Evolutionary conservation across 1,284 basidiomycete species (phyloP).

Genomic region (Ganoderma lingzhi): DNA sequence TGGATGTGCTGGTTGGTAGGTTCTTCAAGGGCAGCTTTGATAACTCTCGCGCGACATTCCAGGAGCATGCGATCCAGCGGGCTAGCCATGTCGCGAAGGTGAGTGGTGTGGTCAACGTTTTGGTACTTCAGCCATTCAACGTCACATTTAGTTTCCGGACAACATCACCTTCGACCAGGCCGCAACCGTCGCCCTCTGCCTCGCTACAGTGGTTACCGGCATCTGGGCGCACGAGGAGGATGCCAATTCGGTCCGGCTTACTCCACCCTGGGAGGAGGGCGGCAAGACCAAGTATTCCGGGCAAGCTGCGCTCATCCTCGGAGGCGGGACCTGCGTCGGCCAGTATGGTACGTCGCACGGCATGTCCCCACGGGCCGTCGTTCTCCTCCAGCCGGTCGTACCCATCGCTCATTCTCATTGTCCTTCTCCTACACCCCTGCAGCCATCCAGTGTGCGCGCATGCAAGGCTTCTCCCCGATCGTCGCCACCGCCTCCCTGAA

Average conservation of each 20-base stretch:
- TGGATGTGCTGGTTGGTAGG: no score
- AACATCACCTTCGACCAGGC: slow-evolving; percentile 42
- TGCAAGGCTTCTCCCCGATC: slow-evolving; percentile 56
- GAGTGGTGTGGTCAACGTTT: neutral
- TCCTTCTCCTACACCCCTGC: neutral
- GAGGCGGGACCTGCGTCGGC: slow-evolving; percentile 46
- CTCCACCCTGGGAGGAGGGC: slow-evolving; percentile 34
- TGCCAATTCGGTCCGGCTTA: slow-evolving; percentile 30
- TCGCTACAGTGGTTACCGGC: slow-evolving; percentile 38
- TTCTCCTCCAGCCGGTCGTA: neutral
- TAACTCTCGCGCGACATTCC: slow-evolving; percentile 36
- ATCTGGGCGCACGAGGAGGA: slow-evolving; percentile 34
- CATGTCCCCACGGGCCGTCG: no score
- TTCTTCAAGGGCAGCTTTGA: neutral
- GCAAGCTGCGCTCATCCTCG: slow-evolving; percentile 46
- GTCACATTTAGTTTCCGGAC: slow-evolving; percentile 36
- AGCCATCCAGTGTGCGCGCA: slow-evolving; percentile 52
- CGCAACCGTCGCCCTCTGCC: slow-evolving; percentile 38
- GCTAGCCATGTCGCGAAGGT: slow-evolving; percentile 40
- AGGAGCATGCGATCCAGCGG: slow-evolving; percentile 41
- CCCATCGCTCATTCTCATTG: neutral
- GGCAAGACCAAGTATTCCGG: slow-evolving; percentile 38
- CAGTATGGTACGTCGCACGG: slow-evolving; percentile 38
- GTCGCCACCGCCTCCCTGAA: slow-evolving; percentile 55
- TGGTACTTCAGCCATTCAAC: neutral